phyloP scores from a whole-genome alignment of 2,329 filamentous ascomycete species.

The Aspergillus tubingensis region DNA sequence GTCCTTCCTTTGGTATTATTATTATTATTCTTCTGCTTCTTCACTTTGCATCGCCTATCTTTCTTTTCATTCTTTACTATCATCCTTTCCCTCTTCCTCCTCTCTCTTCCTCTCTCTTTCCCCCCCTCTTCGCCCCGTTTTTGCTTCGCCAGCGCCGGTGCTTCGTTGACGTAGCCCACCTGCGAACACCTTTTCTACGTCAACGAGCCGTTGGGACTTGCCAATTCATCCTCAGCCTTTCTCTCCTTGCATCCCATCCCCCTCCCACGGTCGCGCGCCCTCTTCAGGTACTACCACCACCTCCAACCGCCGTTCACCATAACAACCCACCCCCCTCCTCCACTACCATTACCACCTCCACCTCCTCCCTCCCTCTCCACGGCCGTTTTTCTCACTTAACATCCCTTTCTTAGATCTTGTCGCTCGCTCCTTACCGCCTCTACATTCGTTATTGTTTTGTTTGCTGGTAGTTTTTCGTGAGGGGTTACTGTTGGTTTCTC shows the following conservation, averaged over 20 bases:
- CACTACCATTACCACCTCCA: slow-evolving; percentile 9
- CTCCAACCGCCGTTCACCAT: slow-evolving; percentile 2
- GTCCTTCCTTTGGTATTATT: slow-evolving; percentile 3
- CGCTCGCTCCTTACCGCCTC: slow-evolving; percentile 30
- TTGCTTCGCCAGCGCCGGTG: slow-evolving; percentile 26
- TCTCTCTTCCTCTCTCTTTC: not conserved
- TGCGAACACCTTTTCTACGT: slow-evolving; percentile 24
- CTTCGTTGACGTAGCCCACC: slow-evolving; percentile 32
- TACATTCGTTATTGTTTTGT: slow-evolving; percentile 28
- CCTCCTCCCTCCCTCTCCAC: slow-evolving; percentile 4
- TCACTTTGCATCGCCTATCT: slow-evolving; percentile 1
- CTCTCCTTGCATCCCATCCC: slow-evolving; percentile 23
- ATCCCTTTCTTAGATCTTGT: slow-evolving; percentile 22
- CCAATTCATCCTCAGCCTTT: slow-evolving; percentile 19
- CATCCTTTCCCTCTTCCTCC: not conserved
- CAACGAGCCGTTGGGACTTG: slow-evolving; percentile 30
- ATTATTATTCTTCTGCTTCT: not conserved
- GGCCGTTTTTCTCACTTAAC: slow-evolving; percentile 14
- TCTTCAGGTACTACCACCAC: slow-evolving; percentile 17
- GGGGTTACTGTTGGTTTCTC: slow-evolving; percentile 19
- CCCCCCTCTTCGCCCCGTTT: not conserved
- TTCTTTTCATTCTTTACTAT: not conserved
- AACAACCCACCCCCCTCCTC: slow-evolving; percentile 7
- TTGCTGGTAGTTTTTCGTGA: slow-evolving; percentile 11
- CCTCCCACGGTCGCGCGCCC: slow-evolving; percentile 27